phyloP scores from a whole-genome alignment of 495 filamentous ascomycete species.

The Neurospora sp. region DNA sequence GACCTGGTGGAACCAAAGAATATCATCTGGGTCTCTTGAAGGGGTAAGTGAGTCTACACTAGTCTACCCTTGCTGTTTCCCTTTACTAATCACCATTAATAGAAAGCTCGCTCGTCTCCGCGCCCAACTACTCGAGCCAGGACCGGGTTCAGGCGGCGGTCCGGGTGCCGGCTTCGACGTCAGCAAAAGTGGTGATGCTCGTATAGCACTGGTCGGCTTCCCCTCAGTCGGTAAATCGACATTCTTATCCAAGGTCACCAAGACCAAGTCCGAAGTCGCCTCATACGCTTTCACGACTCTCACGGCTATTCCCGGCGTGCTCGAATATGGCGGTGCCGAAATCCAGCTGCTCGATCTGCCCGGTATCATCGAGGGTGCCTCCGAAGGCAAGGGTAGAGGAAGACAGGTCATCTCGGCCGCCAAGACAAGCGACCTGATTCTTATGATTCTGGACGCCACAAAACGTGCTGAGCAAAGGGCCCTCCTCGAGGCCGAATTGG shows the following conservation, averaged over 20 bases:
- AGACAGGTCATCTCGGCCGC: conserved; percentile 98
- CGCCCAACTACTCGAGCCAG: conserved; percentile 91
- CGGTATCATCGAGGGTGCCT: conserved; percentile 95
- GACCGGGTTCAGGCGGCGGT: conserved; percentile 67
- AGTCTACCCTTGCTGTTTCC: neutral
- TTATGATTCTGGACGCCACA: conserved; percentile 96
- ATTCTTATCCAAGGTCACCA: conserved; percentile 97
- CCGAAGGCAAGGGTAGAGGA: conserved; percentile 93
- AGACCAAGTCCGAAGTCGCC: conserved; percentile 93
- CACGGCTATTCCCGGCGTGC: conserved; percentile 93
- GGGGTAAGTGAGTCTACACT: conserved; percentile 48
- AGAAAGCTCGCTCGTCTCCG: conserved; percentile 94
- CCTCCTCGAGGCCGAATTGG: conserved; percentile 82
- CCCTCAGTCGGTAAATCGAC: conserved; percentile 99
- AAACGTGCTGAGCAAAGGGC: conserved; percentile 93
- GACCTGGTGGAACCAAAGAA: conserved; percentile 42
- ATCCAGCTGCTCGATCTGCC: conserved; percentile 98
- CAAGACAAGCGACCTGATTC: conserved; percentile 93
- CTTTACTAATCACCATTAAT: conserved; percentile 7
- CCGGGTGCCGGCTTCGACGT: conserved; percentile 83
- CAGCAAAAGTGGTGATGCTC: conserved; percentile 91
- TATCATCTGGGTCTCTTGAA: conserved; percentile 97
- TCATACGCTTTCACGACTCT: conserved; percentile 97
- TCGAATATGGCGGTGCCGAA: conserved; percentile 97
- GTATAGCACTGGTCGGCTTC: conserved; percentile 95